Evolutionary conservation across 129 eudicot species (phyloP).

Genomic region (Flaveria brownii): DNA sequence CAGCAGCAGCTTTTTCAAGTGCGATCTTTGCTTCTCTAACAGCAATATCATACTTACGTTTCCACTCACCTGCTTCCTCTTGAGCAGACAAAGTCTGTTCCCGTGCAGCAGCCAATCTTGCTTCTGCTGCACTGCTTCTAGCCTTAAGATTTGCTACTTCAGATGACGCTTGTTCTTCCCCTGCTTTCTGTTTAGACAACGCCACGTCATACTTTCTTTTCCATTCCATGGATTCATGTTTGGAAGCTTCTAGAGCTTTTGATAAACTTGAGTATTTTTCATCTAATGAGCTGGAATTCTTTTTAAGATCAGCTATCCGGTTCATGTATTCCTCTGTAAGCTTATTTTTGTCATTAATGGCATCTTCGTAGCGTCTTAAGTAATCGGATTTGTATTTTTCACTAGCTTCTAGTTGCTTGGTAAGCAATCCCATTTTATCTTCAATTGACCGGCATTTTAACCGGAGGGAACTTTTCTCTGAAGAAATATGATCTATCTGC

Average conservation of each 20-base stretch:
- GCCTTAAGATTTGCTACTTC: constrained; percentile 76
- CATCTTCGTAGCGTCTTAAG: constrained; percentile 89
- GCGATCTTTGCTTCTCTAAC: constrained; percentile 82
- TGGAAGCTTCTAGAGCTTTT: constrained; percentile 60
- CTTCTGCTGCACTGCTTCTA: constrained; percentile 89
- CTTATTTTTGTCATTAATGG: constrained; percentile 75
- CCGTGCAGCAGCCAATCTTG: constrained; percentile 85
- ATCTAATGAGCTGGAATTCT: constrained; percentile 67
- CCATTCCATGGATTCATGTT: constrained; percentile 76
- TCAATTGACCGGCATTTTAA: constrained; percentile 81
- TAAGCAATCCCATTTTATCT: constrained; percentile 72
- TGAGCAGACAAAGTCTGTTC: constrained; percentile 90
- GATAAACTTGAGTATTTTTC: constrained; percentile 72
- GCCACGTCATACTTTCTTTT: constrained; percentile 76
- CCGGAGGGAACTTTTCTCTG: constrained; percentile 75
- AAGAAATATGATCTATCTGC: constrained; percentile 67
- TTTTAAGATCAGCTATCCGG: constrained; percentile 66
- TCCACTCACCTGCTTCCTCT: constrained; percentile 98
- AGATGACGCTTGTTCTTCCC: constrained; percentile 69
- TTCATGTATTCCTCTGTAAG: constrained; percentile 71
- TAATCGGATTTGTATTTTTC: constrained; percentile 86
- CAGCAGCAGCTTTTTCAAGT: constrained; percentile 84
- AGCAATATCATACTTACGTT: constrained; percentile 86
- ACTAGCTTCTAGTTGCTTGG: constrained; percentile 89
- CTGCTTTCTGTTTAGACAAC: constrained; percentile 63